phyloP scores from a whole-genome alignment of 2,329 filamentous ascomycete species.

The Geosmithia flava region DNA sequence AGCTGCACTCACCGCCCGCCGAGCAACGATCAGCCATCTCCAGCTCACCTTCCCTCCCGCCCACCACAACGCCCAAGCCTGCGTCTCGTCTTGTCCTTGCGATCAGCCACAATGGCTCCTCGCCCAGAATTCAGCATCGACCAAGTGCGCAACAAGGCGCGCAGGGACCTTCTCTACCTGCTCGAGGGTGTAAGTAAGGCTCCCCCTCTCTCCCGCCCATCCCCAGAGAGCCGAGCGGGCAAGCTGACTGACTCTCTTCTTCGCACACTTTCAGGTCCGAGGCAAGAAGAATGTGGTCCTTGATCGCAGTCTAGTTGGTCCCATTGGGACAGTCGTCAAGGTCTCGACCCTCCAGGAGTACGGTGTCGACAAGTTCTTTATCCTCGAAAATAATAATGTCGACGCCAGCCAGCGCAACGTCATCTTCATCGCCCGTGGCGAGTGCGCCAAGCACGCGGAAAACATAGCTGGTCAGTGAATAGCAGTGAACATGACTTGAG shows the following conservation, averaged over 20 bases:
- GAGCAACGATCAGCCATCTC: not conserved
- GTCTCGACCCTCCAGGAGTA: slow-evolving; percentile 94
- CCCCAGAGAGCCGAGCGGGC: not conserved
- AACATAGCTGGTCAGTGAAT: slow-evolving; percentile 69
- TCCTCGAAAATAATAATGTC: slow-evolving; percentile 89
- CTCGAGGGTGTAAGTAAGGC: slow-evolving; percentile 78
- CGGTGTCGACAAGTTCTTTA: slow-evolving; percentile 94
- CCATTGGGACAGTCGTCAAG: slow-evolving; percentile 84
- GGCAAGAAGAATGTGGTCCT: slow-evolving; percentile 98
- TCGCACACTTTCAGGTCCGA: slow-evolving; percentile 52
- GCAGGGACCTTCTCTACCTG: slow-evolving; percentile 79
- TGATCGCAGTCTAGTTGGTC: slow-evolving; percentile 79
- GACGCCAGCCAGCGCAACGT: slow-evolving; percentile 92
- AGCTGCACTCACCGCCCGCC: not conserved
- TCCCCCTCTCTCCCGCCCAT: slow-evolving; percentile 12
- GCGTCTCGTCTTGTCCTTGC: slow-evolving; percentile 2
- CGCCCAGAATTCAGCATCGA: slow-evolving; percentile 60
- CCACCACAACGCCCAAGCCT: not conserved
- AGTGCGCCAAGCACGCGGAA: slow-evolving; percentile 74
- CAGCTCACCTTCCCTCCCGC: not conserved
- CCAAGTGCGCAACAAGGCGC: slow-evolving; percentile 68
- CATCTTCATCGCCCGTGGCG: slow-evolving; percentile 83
- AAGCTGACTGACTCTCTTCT: slow-evolving; percentile 3
- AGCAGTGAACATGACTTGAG: not conserved
- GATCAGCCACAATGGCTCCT: slow-evolving; percentile 54